A percentile compares a stretch with the other conserved stretches of the same genome.
Conservation (phyloP, 306 rosid species). For the Albizia julibrissin region DNA sequence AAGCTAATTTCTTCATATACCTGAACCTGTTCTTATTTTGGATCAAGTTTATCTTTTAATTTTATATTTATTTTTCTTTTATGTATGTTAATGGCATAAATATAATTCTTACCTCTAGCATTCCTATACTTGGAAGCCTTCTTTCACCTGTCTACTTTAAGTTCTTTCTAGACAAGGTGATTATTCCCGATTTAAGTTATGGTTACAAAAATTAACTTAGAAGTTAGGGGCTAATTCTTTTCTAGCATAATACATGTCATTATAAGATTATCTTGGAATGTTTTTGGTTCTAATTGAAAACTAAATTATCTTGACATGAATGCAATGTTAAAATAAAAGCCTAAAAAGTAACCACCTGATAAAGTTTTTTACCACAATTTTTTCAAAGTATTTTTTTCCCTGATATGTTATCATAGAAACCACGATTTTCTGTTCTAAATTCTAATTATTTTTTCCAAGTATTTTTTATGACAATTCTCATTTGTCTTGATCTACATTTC, state of each 20-base stretch:
- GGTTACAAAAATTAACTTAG: not conserved
- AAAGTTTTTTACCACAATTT: no score
- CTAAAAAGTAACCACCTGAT: not conserved
- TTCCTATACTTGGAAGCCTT: slow-evolving; percentile 92
- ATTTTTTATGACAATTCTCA: not conserved
- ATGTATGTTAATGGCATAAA: slow-evolving; percentile 97
- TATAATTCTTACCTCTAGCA: slow-evolving; percentile 85
- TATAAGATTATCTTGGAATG: slow-evolving; percentile 5
- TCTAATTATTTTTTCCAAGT: no score
- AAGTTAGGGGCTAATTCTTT: slow-evolving; percentile 14
- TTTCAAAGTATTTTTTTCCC: no score
- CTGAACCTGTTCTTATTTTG: slow-evolving; percentile 19
- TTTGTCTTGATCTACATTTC: not conserved
- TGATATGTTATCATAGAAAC: no score
- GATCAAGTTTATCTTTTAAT: slow-evolving; percentile 27
- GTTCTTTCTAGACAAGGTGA: slow-evolving; percentile 96
- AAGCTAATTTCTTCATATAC: slow-evolving; percentile 40
- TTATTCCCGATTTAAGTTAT: slow-evolving; percentile 11
- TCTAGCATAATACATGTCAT: not conserved
- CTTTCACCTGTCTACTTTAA: slow-evolving; percentile 95
- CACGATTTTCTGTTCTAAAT: no score
- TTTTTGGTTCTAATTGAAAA: not conserved
- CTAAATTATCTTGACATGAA: not conserved
- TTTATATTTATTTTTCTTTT: slow-evolving; percentile 39
- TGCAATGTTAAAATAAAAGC: not conserved